Evolutionary conservation across 805 yeast genomes (phyloP), one percentile per base, ranked within the genome.

Genomic region (Alloascoidea hylecoeti): DNA sequence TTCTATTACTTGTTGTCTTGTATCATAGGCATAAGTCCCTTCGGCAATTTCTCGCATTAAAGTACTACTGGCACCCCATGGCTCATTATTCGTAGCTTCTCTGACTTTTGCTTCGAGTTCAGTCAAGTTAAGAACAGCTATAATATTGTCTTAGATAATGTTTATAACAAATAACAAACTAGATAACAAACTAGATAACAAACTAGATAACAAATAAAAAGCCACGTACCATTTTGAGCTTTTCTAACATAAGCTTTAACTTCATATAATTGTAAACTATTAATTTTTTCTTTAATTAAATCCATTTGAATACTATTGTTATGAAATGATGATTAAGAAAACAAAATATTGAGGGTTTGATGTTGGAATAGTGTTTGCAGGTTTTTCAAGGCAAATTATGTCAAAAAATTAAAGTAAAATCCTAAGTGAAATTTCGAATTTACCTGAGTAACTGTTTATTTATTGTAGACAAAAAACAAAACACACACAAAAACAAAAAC

Each of bases 1-100:
- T n/a, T n/a, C 30, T 9, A 23, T 23, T n/a, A 23, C 30, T 23
- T 23, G 13, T 23, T 23, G 13, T 9, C 30, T 9, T 9, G 13
- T 23, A 23, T n/a, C 13, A 23, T 9, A n/a, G n/a, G 30, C 30
- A 23, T 82, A 84, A 2, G 98, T 92, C 2, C 95, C 96, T 28
- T 88, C 82, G 3, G 97, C 92, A 47, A 92, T 92, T 53, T 88
- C 92, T 44, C 84, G 83, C 98, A 92, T 92, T 53, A 83, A 63
- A 2, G 95, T 72, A 1, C 88, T 71, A 3, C 94, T 75, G 2
- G 96, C 89, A 5, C 98, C 98, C 98, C 98, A 92, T 1, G 98
- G 98, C 59, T 92, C 98, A 56, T 92, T 92, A 58, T 92, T 92
- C 37, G 98, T 92, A 36, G 97, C 97, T 60, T 89, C 98, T 44